Evolutionary conservation across 768 basidiomycete species (phyloP), one percentile per base, ranked within the genome.

Genomic region (Fistulinella prunicolor): DNA sequence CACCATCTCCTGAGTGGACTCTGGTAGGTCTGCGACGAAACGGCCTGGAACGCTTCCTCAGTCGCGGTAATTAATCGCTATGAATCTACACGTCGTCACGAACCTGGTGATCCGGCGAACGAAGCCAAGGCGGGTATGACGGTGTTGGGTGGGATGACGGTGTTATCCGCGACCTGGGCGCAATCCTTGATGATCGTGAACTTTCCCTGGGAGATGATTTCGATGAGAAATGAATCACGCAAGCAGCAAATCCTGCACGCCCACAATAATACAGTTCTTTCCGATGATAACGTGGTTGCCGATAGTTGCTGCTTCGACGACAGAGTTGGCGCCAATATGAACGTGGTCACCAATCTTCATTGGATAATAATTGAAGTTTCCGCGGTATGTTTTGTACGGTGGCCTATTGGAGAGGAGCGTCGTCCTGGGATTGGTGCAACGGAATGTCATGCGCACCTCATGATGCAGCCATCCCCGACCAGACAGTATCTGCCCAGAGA

Each of bases 161-260:
- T 89, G 55, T 88, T 86, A 64, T 97, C 94, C 23, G 86, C 85
- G 20, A 99, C 83, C 51, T 81, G 84, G 3, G 88, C 90, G 56
- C 94, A 94, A 61, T 98, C 95, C 64, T 97, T 96, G 66, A 97
- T 94, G 49, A 95, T 94, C 0, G 87, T 85, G 60, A 98, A 96
- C 66, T 96, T 94, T 20, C 96, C 94, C 94, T 97, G 38, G 5
- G 21, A 23, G 24, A 19, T 42, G 9, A 10, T 14, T 13, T 28
- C 53, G 44, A 28, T 28, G 10, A 28, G 47, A 49, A 37, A 23
- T 16, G 46, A 22, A 34, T 19, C 29, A 9, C n/a, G 49, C 21
- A 40, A 50, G 9, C 21, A 34, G 47, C 39, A 14, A 47, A 47
- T 35, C 3, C 20, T n/a, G 39, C 10, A 12, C 70, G 21, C 86